A percentile compares a stretch with the other conserved stretches of the same genome.
phyloP scores from a whole-genome alignment of 768 basidiomycete species.

The Phanerochaete sordida region DNA sequence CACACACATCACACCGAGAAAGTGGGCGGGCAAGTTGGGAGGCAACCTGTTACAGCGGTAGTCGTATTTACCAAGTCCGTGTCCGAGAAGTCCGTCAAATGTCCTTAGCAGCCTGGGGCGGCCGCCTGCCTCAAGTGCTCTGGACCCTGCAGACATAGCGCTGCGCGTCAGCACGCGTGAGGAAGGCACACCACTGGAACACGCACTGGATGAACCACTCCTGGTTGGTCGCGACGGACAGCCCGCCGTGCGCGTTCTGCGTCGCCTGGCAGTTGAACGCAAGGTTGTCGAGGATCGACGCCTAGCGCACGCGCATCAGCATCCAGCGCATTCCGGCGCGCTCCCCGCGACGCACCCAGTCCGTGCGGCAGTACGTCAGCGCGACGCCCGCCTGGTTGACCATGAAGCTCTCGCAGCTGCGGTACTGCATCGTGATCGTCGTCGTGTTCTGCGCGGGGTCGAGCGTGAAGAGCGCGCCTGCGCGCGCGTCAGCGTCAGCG shows the following conservation, averaged over 20 bases:
- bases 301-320: constrained; percentile 25
- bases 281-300: constrained; percentile 37
- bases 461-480: constrained; percentile 9
- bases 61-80: no score
- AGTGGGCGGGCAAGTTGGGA: no score
- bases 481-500: background rate
- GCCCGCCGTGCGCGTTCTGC: constrained; percentile 49
- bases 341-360: constrained; percentile 35
- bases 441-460: constrained; percentile 27
- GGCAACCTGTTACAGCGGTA: no score
- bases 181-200: no score
- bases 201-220: constrained; percentile 46
- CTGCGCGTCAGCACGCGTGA: no score
- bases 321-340: no score
- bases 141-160: no score
- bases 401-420: constrained; percentile 44
- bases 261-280: constrained; percentile 44
- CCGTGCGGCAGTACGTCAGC: constrained; percentile 42
- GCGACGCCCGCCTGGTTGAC: constrained; percentile 40
- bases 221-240: constrained; percentile 44
- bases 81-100: no score
- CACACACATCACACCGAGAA: no score
- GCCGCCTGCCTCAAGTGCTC: no score
- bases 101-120: no score
- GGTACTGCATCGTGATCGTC: constrained; percentile 37